These are phyloP conservation scores for Lasiosphaeria hispida DNA, from an alignment of 495 filamentous ascomycete genomes.

Conservation along the genomic window DNA sequence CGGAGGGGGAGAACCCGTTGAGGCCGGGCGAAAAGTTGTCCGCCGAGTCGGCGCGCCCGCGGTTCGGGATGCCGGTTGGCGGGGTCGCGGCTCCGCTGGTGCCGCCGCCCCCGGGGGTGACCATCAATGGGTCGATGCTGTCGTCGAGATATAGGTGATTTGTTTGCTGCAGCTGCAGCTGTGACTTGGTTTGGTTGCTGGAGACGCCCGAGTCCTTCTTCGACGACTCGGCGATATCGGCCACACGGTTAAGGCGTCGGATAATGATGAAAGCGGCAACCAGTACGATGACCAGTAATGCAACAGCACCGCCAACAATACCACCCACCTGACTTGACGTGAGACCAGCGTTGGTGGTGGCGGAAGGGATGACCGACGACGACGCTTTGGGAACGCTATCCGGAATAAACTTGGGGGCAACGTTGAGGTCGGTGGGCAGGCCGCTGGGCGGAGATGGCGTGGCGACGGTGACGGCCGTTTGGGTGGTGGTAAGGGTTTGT, in stretches of 20 bases:
- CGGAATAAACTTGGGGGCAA: slow-evolving; percentile 37
- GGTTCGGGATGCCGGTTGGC: slow-evolving; percentile 6
- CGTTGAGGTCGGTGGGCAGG: slow-evolving; percentile 8
- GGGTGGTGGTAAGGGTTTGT: slow-evolving; percentile 26
- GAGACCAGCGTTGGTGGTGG: slow-evolving; percentile 27
- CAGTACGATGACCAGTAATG: slow-evolving; percentile 36
- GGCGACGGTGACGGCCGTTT: slow-evolving; percentile 25
- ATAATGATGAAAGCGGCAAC: slow-evolving; percentile 38
- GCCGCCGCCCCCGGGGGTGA: not conserved
- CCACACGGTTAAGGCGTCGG: slow-evolving; percentile 36
- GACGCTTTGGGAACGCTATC: slow-evolving; percentile 38
- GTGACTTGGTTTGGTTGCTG: slow-evolving; percentile 21
- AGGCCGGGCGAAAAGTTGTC: slow-evolving; percentile 21
- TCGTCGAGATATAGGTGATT: slow-evolving; percentile 12
- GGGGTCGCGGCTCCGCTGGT: slow-evolving; percentile 16
- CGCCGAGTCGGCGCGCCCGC: slow-evolving; percentile 23
- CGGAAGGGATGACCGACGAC: slow-evolving; percentile 10
- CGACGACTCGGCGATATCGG: slow-evolving; percentile 33
- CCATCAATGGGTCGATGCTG: slow-evolving; percentile 26
- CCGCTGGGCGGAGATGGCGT: slow-evolving; percentile 29
- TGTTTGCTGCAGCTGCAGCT: slow-evolving; percentile 9
- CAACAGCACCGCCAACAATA: slow-evolving; percentile 45
- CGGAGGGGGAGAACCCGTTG: slow-evolving; percentile 22
- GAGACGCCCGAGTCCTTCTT: slow-evolving; percentile 25
- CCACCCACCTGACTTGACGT: slow-evolving; percentile 38